Base-by-base conservation (phyloP, 1,284 basidiomycete species). In the Cutaneotrichosporon spelunceum region DNA sequence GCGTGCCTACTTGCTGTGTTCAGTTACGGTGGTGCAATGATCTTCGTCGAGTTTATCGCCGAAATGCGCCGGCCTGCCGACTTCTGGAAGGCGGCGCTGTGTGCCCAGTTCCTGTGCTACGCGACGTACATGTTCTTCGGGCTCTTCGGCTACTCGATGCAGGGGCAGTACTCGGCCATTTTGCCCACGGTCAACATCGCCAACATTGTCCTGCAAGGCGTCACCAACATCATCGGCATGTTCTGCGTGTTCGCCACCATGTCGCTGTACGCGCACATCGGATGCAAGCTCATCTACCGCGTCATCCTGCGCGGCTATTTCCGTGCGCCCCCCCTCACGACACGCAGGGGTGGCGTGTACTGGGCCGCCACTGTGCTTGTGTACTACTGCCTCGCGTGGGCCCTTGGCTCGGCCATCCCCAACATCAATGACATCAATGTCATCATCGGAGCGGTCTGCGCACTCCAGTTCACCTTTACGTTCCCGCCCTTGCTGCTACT, bases 51-150 rank as follows among this genome's bases (percentile, higher is more conserved):
- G 71, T 83, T 88, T 71, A 83, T 88, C 82, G 82, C 85, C 1
- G 87, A 88, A 72, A 88, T 88, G 87, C 80, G 83, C n/a, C 81
- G 86, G 3, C 87, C 87, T 0, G 84, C 84, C 82, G 87, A 88
- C 71, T 88, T 88, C 68, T 88, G 85, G 84, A 87, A 87, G 70
- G 85, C 83, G 33, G 86, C 87, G 82, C 78, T 82, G 52, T 72
- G 76, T 34, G 84, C 85, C 0, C 86, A 88, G 68, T 50, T 79
- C 3, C 72, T 88, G 39, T 87, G 87, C 68, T 82, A 81, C 67
- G 54, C 75, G 19, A 81, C 82, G 3, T 88, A 66, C 62, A 59
- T 66, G 49, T 30, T 59, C 54, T 63, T 60, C 30, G 86, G 86
- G 14, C 53, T 81, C 26, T 81, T 80, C 66, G 78, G 79, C 42